Evolutionary conservation across 306 rosid genomes (phyloP).

Genomic region (Ormosia emarginata): DNA sequence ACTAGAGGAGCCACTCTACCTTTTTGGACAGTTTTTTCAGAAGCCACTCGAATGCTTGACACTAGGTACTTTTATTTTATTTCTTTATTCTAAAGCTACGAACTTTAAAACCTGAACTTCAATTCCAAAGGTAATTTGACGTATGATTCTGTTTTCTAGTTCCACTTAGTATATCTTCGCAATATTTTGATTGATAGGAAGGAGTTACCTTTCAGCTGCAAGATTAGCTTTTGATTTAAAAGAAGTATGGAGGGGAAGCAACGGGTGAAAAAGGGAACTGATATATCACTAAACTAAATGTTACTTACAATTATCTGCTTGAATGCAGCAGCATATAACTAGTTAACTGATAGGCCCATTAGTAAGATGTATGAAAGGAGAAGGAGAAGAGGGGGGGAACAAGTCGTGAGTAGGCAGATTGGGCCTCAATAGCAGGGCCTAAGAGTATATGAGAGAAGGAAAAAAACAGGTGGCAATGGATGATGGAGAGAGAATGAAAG

Average conservation of each 20-base stretch:
- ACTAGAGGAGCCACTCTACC: slow-evolving; percentile 96
- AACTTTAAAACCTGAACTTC: neutral
- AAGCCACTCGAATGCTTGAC: slow-evolving; percentile 90
- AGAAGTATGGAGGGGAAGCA: neutral
- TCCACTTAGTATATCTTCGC: neutral
- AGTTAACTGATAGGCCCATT: neutral
- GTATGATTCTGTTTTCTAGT: neutral
- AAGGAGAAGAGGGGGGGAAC: no score
- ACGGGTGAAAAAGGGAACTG: slow-evolving; percentile 9
- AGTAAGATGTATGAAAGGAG: no score
- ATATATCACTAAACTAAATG: neutral
- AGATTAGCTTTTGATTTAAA: neutral
- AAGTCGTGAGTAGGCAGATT: no score
- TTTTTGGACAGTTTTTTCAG: slow-evolving; percentile 88
- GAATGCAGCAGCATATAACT: neutral
- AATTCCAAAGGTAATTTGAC: neutral
- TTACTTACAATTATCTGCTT: neutral
- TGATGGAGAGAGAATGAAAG: no score
- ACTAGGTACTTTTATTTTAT: slow-evolving; percentile 54
- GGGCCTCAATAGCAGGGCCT: no score
- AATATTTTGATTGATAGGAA: slow-evolving; percentile 2
- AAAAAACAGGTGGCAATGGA: no score
- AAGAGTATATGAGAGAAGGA: no score
- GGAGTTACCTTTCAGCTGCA: neutral
- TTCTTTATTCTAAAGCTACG: slow-evolving; percentile 1